Conservation (phyloP, 345 rosid species). For the Draba incana region DNA sequence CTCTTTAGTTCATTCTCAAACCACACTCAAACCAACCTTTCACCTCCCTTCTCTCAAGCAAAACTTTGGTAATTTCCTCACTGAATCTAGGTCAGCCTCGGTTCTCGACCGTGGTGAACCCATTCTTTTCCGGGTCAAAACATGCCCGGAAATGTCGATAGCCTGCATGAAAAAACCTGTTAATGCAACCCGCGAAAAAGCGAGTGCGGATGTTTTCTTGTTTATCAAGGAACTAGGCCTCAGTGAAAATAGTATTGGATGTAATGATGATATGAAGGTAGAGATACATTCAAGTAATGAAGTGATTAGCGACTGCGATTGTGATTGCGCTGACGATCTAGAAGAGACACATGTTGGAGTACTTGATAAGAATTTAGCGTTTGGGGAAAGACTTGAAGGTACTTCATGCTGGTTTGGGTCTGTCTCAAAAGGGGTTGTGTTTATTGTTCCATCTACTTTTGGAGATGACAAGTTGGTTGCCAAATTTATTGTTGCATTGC, state of each 20-base stretch:
- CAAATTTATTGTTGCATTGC: constrained; percentile 35
- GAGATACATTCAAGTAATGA: constrained; percentile 42
- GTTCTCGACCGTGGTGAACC: constrained; percentile 43
- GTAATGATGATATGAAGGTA: constrained; percentile 35
- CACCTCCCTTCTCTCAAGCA: constrained; percentile 53
- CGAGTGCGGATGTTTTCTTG: constrained; percentile 40
- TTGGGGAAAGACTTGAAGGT: constrained; percentile 36
- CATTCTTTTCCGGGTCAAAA: constrained; percentile 41
- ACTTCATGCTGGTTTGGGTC: constrained; percentile 63
- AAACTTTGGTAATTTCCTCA: neutral
- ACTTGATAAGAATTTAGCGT: constrained; percentile 42
- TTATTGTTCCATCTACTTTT: constrained; percentile 44
- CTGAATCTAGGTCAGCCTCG: constrained; percentile 38
- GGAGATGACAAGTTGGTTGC: constrained; percentile 30
- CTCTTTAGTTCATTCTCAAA: constrained; percentile 22
- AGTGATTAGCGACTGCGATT: constrained; percentile 13
- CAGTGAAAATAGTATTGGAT: neutral
- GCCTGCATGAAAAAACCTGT: constrained; percentile 45
- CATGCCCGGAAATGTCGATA: constrained; percentile 35
- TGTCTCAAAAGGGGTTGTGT: constrained; percentile 44
- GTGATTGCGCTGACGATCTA: constrained; percentile 31
- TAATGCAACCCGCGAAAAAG: constrained; percentile 29
- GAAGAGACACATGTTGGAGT: constrained; percentile 42
- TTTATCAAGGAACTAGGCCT: constrained; percentile 48
- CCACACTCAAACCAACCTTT: constrained; percentile 51